These are phyloP conservation scores for Ganoderma sinense DNA, from an alignment of 1,284 basidiomycete genomes.

Conservation along the genomic window DNA sequence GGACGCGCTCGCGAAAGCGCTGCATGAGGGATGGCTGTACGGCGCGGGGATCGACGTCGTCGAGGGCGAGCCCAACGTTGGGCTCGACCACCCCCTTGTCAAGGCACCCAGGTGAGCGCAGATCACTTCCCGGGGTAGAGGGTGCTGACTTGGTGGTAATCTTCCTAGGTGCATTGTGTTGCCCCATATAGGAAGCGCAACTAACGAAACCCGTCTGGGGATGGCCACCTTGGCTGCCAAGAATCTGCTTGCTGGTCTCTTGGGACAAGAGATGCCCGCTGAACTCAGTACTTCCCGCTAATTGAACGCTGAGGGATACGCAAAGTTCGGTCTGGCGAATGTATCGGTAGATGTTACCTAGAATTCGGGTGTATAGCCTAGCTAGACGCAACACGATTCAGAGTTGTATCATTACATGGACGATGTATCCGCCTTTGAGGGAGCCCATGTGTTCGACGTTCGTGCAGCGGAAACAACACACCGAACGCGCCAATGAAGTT, in stretches of 20 bases:
- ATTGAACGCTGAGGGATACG: background rate
- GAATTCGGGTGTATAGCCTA: background rate
- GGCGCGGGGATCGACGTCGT: conserved; percentile 95
- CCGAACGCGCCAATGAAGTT: background rate
- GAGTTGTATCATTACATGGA: background rate
- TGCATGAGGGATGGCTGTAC: conserved; percentile 83
- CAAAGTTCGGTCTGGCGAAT: background rate
- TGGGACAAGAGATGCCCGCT: conserved; percentile 62
- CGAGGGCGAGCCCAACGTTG: conserved; percentile 88
- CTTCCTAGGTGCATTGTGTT: conserved; percentile 73
- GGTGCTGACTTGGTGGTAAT: conserved; percentile 14
- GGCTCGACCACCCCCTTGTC: conserved; percentile 80
- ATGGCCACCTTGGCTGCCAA: conserved; percentile 83
- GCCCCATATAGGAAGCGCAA: conserved; percentile 93
- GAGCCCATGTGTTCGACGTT: background rate
- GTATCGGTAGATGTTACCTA: background rate
- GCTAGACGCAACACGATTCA: background rate
- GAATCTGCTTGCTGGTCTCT: conserved; percentile 66
- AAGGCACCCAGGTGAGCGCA: conserved; percentile 70
- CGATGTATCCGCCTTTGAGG: no score
- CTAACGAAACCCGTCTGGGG: conserved; percentile 81
- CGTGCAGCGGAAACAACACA: background rate
- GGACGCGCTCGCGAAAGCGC: conserved; percentile 84
- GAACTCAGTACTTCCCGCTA: conserved; percentile 41
- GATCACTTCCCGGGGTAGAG: background rate